Conservation (phyloP, 2,329 filamentous ascomycete species). For the Talaromyces sp. region DNA sequence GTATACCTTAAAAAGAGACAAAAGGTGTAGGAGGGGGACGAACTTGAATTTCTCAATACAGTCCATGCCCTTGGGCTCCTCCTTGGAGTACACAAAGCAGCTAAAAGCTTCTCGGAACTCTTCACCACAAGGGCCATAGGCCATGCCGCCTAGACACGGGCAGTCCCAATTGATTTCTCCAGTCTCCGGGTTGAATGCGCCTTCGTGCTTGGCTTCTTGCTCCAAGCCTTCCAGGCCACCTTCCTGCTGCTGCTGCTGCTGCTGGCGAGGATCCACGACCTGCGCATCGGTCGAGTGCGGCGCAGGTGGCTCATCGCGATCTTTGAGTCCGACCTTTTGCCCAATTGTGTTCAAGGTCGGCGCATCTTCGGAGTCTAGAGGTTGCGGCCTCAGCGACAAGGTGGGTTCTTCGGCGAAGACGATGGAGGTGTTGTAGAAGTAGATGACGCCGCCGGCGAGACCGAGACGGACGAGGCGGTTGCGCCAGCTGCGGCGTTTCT, state of each 20-base stretch:
- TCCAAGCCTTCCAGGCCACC: slow-evolving; percentile 59
- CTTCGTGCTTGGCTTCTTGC: slow-evolving; percentile 77
- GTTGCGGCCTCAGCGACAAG: slow-evolving; percentile 32
- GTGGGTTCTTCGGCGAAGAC: slow-evolving; percentile 79
- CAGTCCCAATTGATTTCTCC: slow-evolving; percentile 99
- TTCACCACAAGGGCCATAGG: slow-evolving; percentile 88
- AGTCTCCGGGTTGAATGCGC: slow-evolving; percentile 96
- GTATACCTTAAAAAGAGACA: no score
- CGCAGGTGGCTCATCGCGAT: neutral
- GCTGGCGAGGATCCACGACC: neutral
- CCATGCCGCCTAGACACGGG: slow-evolving; percentile 96
- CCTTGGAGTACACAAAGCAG: slow-evolving; percentile 93
- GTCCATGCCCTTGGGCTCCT: slow-evolving; percentile 96
- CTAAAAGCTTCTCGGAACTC: slow-evolving; percentile 95
- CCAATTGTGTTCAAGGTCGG: slow-evolving; percentile 66
- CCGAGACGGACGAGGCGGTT: slow-evolving; percentile 70
- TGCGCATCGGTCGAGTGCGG: slow-evolving; percentile 14
- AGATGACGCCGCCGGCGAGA: slow-evolving; percentile 71
- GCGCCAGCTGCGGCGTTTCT: slow-evolving; percentile 79
- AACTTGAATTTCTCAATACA: slow-evolving; percentile 98
- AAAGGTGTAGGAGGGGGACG: slow-evolving; percentile 34
- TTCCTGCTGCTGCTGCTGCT: slow-evolving; percentile 17
- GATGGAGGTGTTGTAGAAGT: slow-evolving; percentile 90
- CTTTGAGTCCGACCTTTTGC: slow-evolving; percentile 35
- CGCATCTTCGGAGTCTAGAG: slow-evolving; percentile 41